Conservation (phyloP, 768 basidiomycete genomes). For the Boletus sp. region DNA sequence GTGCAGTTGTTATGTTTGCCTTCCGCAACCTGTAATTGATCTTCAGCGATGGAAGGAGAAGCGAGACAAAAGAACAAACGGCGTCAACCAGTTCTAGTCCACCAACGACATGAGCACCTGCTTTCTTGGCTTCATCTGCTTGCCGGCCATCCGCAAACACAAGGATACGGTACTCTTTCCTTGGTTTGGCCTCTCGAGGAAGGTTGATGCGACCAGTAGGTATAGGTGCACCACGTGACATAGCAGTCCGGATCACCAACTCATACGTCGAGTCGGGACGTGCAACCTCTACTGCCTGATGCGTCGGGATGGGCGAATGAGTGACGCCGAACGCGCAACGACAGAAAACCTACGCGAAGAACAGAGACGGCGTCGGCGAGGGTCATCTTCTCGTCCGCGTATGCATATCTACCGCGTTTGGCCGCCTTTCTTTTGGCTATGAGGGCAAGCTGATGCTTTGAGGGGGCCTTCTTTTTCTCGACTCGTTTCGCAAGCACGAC, state of each 20-base stretch:
- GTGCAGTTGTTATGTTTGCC: slow-evolving; percentile 69
- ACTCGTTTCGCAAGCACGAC: slow-evolving; percentile 45
- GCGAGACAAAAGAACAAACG: slow-evolving; percentile 44
- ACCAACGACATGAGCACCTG: slow-evolving; percentile 90
- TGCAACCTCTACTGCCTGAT: slow-evolving; percentile 80
- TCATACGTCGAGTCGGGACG: slow-evolving; percentile 77
- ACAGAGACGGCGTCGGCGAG: slow-evolving; percentile 66
- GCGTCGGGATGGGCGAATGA: slow-evolving; percentile 3
- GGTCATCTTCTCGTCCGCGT: slow-evolving; percentile 64
- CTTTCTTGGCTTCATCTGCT: slow-evolving; percentile 79
- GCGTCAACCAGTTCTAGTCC: slow-evolving; percentile 87
- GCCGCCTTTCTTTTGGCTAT: slow-evolving; percentile 59
- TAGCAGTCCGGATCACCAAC: slow-evolving; percentile 74
- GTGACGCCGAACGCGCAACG: slow-evolving; percentile 1
- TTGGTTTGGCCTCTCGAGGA: slow-evolving; percentile 75
- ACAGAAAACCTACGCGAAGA: slow-evolving; percentile 54
- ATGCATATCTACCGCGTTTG: slow-evolving; percentile 51
- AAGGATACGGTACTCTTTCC: slow-evolving; percentile 73
- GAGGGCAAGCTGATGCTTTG: slow-evolving; percentile 70
- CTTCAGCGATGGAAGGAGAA: background rate
- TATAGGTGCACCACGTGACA: slow-evolving; percentile 75
- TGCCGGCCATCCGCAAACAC: slow-evolving; percentile 88
- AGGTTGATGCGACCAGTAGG: slow-evolving; percentile 89
- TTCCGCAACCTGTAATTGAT: slow-evolving; percentile 58
- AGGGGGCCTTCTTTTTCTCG: slow-evolving; percentile 57